Conservation (phyloP, 352 stramenopile species). For the Aphanomyces astaci region DNA sequence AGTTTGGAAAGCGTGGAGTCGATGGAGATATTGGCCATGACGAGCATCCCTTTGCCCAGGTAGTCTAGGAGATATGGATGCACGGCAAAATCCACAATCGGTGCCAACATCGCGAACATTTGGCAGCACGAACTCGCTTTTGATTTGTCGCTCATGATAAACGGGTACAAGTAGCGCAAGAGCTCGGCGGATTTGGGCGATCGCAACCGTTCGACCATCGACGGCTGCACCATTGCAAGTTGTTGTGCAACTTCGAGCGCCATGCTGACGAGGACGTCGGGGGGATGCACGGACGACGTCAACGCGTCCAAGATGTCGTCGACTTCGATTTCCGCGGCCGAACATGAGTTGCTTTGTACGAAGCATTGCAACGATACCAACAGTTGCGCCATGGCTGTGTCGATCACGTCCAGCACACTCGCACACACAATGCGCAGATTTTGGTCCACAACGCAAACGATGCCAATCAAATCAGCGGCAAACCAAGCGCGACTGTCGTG, state of each 20-base stretch:
- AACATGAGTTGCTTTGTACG: constrained; percentile 2
- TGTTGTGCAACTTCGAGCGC: neutral
- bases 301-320: neutral
- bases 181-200: neutral
- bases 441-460: neutral
- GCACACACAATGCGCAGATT: neutral
- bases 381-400: neutral
- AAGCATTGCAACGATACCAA: neutral
- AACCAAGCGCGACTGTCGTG: neutral
- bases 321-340: neutral
- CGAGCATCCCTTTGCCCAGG: neutral
- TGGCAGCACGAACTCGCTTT: neutral
- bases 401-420: neutral
- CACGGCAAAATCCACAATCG: neutral
- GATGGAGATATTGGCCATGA: neutral
- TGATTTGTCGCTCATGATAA: neutral
- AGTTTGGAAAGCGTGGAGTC: neutral
- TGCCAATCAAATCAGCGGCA: neutral
- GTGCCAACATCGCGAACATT: neutral
- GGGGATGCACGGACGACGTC: neutral
- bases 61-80: neutral
- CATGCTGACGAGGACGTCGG: neutral
- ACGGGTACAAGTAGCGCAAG: constrained; percentile 8
- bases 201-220: neutral
- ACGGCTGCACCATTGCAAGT: neutral